A percentile compares a stretch with the other conserved stretches of the same genome.
Conservation (phyloP, 2,329 filamentous ascomycete genomes). For the Microsporum ferrugineum region DNA sequence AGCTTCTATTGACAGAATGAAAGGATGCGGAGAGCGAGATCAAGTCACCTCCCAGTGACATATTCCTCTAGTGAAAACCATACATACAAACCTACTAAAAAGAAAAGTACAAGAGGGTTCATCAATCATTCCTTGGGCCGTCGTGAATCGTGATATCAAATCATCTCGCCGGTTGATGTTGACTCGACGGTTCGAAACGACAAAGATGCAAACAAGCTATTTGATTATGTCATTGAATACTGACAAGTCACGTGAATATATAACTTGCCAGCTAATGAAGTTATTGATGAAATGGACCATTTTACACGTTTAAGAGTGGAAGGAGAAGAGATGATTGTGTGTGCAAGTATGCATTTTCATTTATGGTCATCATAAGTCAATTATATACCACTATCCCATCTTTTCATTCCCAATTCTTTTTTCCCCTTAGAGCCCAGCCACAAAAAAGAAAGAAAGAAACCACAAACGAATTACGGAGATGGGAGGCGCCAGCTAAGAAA, state of each 20-base stretch:
- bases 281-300: not conserved
- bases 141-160: not conserved
- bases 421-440: not conserved
- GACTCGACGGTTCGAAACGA: not conserved
- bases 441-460: not conserved
- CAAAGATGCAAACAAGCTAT: not conserved
- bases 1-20: not conserved
- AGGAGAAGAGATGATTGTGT: not conserved
- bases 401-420: constrained; percentile 4
- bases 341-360: not conserved
- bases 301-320: not conserved
- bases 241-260: not conserved
- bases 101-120: not conserved
- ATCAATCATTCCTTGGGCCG: not conserved
- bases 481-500: not conserved
- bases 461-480: not conserved
- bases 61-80: too few relatives aligned
- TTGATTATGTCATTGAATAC: not conserved
- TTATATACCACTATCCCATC: constrained; percentile 1
- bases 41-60: not conserved
- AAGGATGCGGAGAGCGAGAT: not conserved
- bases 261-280: too few relatives aligned
- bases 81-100: not conserved
- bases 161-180: not conserved
- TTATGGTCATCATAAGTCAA: constrained; percentile 1